Percentiles rank a stretch among this genome's conserved stretches.
Conservation (phyloP, 176 grass and related monocot species). For the Lolium multiflorum region DNA sequence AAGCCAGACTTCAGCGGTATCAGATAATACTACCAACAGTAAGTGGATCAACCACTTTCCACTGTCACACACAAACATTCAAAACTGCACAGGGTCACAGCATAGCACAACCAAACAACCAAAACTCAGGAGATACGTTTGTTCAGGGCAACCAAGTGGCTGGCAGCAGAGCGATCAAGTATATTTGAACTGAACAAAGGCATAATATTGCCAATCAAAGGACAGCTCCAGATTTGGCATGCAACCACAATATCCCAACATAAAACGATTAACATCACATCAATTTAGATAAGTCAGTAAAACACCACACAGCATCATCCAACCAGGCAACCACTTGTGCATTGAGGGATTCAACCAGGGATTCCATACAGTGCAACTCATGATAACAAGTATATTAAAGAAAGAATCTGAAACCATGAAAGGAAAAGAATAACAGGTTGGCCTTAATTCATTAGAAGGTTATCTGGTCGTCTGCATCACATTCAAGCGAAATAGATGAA, state of each 20-base stretch:
- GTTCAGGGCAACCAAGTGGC: conserved; percentile 20
- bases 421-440: conserved; percentile 26
- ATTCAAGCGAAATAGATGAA: conserved; percentile 49
- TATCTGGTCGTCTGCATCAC: conserved; percentile 45
- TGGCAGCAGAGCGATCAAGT: not conserved
- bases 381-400: conserved; percentile 32
- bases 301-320: conserved; percentile 42
- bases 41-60: conserved; percentile 27
- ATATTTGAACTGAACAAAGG: conserved; percentile 37
- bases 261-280: conserved; percentile 28
- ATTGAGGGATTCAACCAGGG: conserved; percentile 24
- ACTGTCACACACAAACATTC: conserved; percentile 30
- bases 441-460: conserved; percentile 49
- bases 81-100: conserved; percentile 32
- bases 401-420: conserved; percentile 37
- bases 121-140: conserved; percentile 37
- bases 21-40: conserved; percentile 9
- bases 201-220: conserved; percentile 24
- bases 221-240: conserved; percentile 36
- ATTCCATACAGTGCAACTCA: conserved; percentile 53
- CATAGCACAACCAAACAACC: conserved; percentile 34
- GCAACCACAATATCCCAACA: conserved; percentile 30
- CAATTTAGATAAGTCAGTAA: conserved; percentile 7
- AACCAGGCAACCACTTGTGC: conserved; percentile 24
- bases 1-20: conserved; percentile 32